phyloP scores from a whole-genome alignment of 23 red algal species.

The Gracilaria caudata region DNA sequence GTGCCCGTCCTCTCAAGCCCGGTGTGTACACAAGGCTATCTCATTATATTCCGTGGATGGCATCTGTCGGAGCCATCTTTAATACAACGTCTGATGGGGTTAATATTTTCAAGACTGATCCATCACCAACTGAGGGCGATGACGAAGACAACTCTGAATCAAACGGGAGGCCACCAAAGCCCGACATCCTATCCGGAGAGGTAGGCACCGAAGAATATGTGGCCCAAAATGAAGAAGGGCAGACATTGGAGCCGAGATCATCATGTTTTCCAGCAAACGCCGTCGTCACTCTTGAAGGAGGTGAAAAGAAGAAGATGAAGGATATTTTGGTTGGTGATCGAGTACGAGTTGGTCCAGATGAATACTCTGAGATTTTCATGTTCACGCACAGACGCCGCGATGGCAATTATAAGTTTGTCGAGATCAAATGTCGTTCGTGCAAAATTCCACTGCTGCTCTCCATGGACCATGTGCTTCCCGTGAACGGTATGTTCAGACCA shows the following conservation, averaged over 20 bases:
- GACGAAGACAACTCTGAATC: neutral
- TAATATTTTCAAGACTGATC: neutral
- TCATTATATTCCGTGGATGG: slow-evolving; percentile 35
- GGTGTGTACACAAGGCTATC: slow-evolving; percentile 48
- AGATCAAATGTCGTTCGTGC: neutral
- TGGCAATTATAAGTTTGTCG: neutral
- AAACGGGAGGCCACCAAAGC: neutral
- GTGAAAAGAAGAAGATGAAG: neutral
- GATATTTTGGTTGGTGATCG: slow-evolving; percentile 54
- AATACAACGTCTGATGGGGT: neutral
- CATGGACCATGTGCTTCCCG: slow-evolving; percentile 20
- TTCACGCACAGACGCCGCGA: slow-evolving; percentile 39
- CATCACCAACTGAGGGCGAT: neutral
- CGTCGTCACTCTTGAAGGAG: slow-evolving; percentile 28
- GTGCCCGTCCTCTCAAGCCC: slow-evolving; percentile 37
- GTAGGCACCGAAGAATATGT: no score
- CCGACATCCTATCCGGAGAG: no score
- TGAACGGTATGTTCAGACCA: slow-evolving; percentile 23
- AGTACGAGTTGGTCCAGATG: slow-evolving; percentile 50
- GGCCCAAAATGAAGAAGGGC: neutral
- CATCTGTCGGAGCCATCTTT: slow-evolving; percentile 17
- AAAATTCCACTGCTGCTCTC: slow-evolving; percentile 2
- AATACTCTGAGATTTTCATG: slow-evolving; percentile 65
- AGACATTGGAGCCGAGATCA: neutral
- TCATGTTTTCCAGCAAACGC: slow-evolving; percentile 63